Evolutionary conservation across 2,329 filamentous ascomycete genomes (phyloP).

Genomic region (Epichloe gansuensis): DNA sequence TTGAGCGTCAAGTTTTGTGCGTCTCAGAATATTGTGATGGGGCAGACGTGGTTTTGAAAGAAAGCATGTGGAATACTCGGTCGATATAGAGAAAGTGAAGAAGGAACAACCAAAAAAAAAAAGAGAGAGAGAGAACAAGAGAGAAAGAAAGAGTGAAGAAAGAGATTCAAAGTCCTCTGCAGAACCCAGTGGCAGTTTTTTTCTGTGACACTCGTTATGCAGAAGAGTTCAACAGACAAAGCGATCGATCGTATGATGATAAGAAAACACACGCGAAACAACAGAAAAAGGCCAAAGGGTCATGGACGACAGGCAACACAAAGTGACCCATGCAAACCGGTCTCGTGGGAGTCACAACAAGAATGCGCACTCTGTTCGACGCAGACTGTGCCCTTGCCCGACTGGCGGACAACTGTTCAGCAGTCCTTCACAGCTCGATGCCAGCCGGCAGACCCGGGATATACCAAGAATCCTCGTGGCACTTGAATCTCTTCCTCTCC

Average conservation of each 20-base stretch:
- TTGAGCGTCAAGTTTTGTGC: slow-evolving; percentile 1
- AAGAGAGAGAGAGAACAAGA: slow-evolving; percentile 5
- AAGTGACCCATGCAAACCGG: not conserved
- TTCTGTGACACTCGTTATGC: slow-evolving; percentile 1
- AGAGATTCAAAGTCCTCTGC: not conserved
- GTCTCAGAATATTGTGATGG: slow-evolving; percentile 2
- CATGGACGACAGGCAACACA: not conserved
- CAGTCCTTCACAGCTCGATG: slow-evolving; percentile 2
- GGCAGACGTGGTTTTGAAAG: not conserved
- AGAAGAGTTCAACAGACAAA: not conserved
- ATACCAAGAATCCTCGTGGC: slow-evolving; percentile 1
- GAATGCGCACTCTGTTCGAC: not conserved
- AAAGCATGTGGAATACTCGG: not conserved
- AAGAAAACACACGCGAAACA: not conserved
- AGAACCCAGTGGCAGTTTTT: not conserved
- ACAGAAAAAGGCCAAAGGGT: not conserved
- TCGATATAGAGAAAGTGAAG: not conserved
- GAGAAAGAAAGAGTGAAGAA: not conserved
- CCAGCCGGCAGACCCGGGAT: not conserved
- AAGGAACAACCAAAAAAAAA: slow-evolving; percentile 1
- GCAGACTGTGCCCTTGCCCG: not conserved
- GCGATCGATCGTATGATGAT: not conserved
- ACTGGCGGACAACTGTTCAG: slow-evolving; percentile 1
- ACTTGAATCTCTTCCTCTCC: not conserved
- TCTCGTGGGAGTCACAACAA: slow-evolving; percentile 1